Evolutionary conservation across 805 yeast genomes (phyloP), one percentile per base, ranked within the genome.

Genomic region (Candida nonsorbophila): DNA sequence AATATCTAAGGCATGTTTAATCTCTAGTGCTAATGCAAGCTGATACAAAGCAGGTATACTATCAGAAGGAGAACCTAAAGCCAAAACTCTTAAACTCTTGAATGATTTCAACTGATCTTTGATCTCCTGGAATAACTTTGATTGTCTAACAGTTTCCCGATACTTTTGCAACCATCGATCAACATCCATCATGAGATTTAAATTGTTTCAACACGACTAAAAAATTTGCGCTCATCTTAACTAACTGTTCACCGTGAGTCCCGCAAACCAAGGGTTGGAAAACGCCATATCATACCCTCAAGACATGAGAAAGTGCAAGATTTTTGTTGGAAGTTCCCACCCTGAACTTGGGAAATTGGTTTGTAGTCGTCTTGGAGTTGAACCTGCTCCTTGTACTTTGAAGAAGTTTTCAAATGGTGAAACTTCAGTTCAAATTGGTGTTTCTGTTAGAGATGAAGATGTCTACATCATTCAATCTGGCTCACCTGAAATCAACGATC

Each of bases 341-440:
- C 96, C 97, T 9, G 95, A 87, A 52, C 70, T 92, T 45, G 98
- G 98, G 22, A 69, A 76, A 38, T 69, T 85, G 39, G 94, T 92
- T 24, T 92, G 98, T 61, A 85, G 84, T 36, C 71, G 88, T 31
- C 66, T 92, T 24, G 97, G 97, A 20, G 87, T 87, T 24, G 84
- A 85, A 48, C 87, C 95, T 7, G 97, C 97, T 16, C 94, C 95
- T 16, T 85, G 94, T 51, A 77, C 92, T 7, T 67, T 90, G 44
- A 82, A 84, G 58, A 88, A 87, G 59, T 92, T 92, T 60, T 84
- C 96, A 40, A 92, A 92, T 53, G 98, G 98, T 32, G 99, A 92
- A 63, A 92, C 98, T 4, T 83, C 94, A 25, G 96, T 94, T 26
- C 95, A 84, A 53, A 84, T 90, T 41, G 95, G 97, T 25, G 88